phyloP scores from a whole-genome alignment of 768 basidiomycete genomes.

The Mycena amicta region DNA sequence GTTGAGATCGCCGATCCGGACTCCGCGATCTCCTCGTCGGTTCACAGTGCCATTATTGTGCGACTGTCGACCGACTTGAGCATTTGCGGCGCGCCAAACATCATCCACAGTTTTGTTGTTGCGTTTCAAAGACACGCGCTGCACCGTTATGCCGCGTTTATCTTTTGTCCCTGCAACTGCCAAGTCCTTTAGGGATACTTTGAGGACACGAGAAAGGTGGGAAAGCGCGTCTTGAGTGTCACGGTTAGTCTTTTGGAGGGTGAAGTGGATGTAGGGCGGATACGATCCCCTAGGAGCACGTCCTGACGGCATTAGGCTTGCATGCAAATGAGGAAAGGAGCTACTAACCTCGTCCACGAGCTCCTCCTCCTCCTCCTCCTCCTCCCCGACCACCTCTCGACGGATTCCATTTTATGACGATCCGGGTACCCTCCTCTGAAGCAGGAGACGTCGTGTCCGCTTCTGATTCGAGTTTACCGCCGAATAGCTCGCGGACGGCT shows the following conservation, averaged over 20 bases:
- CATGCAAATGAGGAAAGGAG: not conserved
- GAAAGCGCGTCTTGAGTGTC: conserved; percentile 94
- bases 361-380: conserved; percentile 25
- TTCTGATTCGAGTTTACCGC: conserved; percentile 82
- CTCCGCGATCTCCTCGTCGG: conserved; percentile 85
- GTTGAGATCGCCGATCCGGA: conserved; percentile 84
- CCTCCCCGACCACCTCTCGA: conserved; percentile 53
- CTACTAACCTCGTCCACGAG: conserved; percentile 28
- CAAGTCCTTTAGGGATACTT: conserved; percentile 77
- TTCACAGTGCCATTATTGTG: conserved; percentile 54
- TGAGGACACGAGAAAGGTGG: conserved; percentile 77
- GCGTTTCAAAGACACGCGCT: conserved; percentile 82
- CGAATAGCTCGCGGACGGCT: conserved; percentile 76
- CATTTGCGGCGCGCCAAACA: conserved; percentile 83
- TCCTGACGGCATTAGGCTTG: conserved; percentile 33
- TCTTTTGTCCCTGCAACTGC: conserved; percentile 96
- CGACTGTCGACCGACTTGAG: conserved; percentile 58
- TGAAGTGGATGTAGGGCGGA: conserved; percentile 94
- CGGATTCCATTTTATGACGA: conserved; percentile 76
- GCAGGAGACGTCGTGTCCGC: conserved; percentile 55
- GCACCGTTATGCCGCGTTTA: conserved; percentile 95
- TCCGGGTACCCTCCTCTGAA: conserved; percentile 70
- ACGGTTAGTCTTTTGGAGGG: conserved; percentile 94
- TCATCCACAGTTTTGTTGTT: conserved; percentile 78
- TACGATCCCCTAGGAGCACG: conserved; percentile 63